A percentile compares a stretch with the other conserved stretches of the same genome.
phyloP scores from a whole-genome alignment of 2,329 filamentous ascomycete species.

The Amauroascus niger region DNA sequence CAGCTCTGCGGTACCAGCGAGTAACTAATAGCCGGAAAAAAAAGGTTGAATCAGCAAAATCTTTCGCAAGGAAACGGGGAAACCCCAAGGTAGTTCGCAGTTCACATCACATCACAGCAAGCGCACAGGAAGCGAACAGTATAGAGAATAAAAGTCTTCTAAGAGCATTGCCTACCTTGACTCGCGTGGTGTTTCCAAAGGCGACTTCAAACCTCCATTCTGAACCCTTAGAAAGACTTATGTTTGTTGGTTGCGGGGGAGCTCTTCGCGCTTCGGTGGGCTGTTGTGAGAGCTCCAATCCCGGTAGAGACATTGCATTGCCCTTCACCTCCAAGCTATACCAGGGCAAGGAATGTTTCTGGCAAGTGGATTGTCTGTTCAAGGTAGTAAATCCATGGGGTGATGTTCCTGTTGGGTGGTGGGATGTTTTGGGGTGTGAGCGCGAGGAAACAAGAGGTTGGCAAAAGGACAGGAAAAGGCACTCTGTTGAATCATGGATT shows the following conservation, averaged over 20 bases:
- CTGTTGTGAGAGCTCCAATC: constrained; percentile 57
- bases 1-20: constrained; percentile 77
- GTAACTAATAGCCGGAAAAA: constrained; percentile 43
- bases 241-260: constrained; percentile 35
- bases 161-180: constrained; percentile 39
- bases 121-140: no score
- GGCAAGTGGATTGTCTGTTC: neutral
- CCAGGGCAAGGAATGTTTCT: neutral
- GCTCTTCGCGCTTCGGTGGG: constrained; percentile 41
- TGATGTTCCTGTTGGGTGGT: neutral
- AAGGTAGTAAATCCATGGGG: neutral
- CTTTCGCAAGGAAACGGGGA: neutral
- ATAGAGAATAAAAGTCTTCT: neutral
- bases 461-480: neutral
- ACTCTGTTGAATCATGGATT: no score
- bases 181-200: constrained; percentile 42
- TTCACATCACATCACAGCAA: no score
- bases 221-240: constrained; percentile 53
- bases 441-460: neutral
- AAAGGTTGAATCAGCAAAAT: neutral
- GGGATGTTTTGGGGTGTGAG: neutral
- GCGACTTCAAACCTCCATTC: constrained; percentile 75
- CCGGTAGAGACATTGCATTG: constrained; percentile 59
- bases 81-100: no score
- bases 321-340: constrained; percentile 1